Conservation (phyloP, 2,329 filamentous ascomycete genomes). For the Microsporum canis region DNA sequence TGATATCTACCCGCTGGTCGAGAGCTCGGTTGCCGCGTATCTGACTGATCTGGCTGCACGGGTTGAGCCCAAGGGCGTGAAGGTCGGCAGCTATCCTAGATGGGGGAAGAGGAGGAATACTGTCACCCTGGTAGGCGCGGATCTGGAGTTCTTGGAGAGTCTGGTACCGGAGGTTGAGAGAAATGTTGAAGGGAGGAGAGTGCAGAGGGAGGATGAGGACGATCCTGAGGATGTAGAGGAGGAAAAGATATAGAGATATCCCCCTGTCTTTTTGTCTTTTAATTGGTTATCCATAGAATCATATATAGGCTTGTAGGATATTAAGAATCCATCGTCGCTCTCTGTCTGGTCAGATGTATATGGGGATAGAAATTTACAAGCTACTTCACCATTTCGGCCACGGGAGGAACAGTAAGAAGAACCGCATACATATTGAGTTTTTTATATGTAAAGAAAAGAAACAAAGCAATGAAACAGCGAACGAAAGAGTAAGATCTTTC, state of each 20-base stretch:
- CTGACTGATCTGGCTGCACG: slow-evolving; percentile 66
- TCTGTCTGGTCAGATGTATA: no score
- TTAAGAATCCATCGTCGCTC: no score
- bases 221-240: slow-evolving; percentile 37
- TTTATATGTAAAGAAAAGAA: not conserved
- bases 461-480: not conserved
- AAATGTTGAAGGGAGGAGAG: slow-evolving; percentile 60
- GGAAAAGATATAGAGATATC: slow-evolving; percentile 11
- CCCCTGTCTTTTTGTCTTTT: not conserved
- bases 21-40: slow-evolving; percentile 75
- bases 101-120: slow-evolving; percentile 85
- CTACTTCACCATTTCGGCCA: no score
- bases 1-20: slow-evolving; percentile 82
- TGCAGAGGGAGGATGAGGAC: slow-evolving; percentile 60
- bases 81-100: slow-evolving; percentile 88
- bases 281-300: not conserved
- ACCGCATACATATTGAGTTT: not conserved
- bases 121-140: slow-evolving; percentile 71
- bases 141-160: slow-evolving; percentile 65
- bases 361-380: no score
- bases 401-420: not conserved
- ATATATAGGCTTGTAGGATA: not conserved
- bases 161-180: slow-evolving; percentile 66
- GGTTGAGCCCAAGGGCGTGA: slow-evolving; percentile 66
- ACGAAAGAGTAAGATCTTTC: not conserved